Evolutionary conservation across 2,329 filamentous ascomycete genomes (phyloP).

Genomic region (Orbilia quercus): DNA sequence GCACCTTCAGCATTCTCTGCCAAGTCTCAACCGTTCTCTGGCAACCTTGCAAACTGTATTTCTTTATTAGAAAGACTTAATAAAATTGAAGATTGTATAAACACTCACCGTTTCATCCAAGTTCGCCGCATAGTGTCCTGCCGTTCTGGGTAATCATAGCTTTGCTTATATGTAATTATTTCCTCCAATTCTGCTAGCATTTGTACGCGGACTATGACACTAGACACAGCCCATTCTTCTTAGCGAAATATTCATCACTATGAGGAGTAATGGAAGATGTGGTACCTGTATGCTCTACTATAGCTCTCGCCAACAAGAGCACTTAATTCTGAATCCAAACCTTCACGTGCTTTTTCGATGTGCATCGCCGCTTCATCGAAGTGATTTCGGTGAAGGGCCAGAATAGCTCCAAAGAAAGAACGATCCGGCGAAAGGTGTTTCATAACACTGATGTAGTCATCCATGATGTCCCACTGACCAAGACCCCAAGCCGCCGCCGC

Average conservation of each 20-base stretch:
- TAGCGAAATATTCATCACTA: not conserved
- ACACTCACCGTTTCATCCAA: constrained; percentile 80
- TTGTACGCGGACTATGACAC: constrained; percentile 94
- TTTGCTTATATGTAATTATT: constrained; percentile 97
- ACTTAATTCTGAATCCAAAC: constrained; percentile 92
- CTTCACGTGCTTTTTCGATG: constrained; percentile 91
- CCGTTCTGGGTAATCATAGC: constrained; percentile 79
- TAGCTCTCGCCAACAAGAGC: constrained; percentile 98
- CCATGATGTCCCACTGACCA: constrained; percentile 98
- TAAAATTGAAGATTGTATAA: not conserved
- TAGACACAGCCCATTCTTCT: not conserved
- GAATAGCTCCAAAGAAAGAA: constrained; percentile 96
- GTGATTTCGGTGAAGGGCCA: constrained; percentile 93
- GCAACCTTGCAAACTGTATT: constrained; percentile 77
- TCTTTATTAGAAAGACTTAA: not conserved
- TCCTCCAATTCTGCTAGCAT: constrained; percentile 99
- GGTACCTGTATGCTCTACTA: constrained; percentile 84
- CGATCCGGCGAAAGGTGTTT: constrained; percentile 92
- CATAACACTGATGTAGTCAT: constrained; percentile 94
- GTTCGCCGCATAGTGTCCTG: constrained; percentile 90
- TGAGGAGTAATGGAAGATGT: not conserved
- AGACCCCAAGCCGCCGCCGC: constrained; percentile 97
- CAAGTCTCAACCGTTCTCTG: constrained; percentile 98
- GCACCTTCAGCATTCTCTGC: constrained; percentile 96
- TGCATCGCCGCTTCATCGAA: constrained; percentile 90